These are phyloP conservation scores for Solanum etuberosum DNA, from an alignment of 257 asterid species.

Conservation along the genomic window DNA sequence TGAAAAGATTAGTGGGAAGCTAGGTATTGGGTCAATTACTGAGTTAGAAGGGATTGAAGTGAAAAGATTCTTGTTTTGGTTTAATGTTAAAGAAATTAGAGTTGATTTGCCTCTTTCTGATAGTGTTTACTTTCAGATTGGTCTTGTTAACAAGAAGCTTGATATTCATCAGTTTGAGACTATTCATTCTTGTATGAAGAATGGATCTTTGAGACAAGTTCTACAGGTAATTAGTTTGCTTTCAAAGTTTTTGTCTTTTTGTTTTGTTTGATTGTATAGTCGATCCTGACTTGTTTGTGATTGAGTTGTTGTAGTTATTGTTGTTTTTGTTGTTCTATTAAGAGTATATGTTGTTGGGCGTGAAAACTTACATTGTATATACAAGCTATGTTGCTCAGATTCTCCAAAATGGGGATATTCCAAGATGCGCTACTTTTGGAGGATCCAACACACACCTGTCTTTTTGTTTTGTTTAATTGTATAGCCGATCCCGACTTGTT, in stretches of 20 bases:
- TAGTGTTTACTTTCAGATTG: constrained; percentile 76
- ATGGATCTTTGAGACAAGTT: constrained; percentile 28
- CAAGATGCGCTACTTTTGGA: background rate
- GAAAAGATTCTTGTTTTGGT: constrained; percentile 71
- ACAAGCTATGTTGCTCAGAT: background rate
- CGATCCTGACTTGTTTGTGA: background rate
- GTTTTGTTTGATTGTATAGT: background rate
- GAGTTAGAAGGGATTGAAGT: constrained; percentile 73
- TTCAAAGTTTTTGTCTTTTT: background rate
- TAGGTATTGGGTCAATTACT: constrained; percentile 53
- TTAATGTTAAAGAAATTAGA: constrained; percentile 70
- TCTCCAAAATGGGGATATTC: background rate
- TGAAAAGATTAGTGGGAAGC: constrained; percentile 60
- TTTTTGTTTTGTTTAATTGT: no score
- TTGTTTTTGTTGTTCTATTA: background rate
- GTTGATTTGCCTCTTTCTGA: constrained; percentile 82
- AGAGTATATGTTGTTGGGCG: background rate
- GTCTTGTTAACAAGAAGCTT: constrained; percentile 75
- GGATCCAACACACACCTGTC: background rate
- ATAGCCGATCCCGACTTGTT: no score
- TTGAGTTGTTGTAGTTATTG: background rate
- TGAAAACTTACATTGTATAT: background rate
- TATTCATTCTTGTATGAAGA: constrained; percentile 64
- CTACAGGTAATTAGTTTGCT: constrained; percentile 34
- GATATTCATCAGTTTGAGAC: constrained; percentile 63